These are phyloP conservation scores for Penicillium concentricum DNA, from an alignment of 2,329 filamentous ascomycete species.

Conservation along the genomic window DNA sequence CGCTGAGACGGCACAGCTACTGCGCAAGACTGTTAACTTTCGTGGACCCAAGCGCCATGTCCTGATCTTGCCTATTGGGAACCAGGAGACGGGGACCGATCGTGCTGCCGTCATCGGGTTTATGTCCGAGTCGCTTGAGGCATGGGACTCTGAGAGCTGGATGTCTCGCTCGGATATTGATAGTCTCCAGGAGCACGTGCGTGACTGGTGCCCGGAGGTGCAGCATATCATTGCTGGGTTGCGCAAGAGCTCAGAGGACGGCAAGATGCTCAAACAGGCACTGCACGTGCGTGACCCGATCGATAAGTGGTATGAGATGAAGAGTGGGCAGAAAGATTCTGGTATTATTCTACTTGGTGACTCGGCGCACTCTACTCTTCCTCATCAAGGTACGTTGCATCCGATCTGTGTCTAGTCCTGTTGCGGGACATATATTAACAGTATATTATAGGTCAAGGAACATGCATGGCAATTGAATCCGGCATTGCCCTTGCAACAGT, in stretches of 20 bases:
- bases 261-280: conserved; percentile 36
- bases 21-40: conserved; percentile 38
- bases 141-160: conserved; percentile 39
- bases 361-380: conserved; percentile 36
- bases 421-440: background rate
- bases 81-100: conserved; percentile 31
- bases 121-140: conserved; percentile 38
- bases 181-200: conserved; percentile 33
- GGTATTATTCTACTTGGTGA: conserved; percentile 36
- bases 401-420: background rate
- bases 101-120: conserved; percentile 38
- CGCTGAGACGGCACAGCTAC: conserved; percentile 27
- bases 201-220: conserved; percentile 34
- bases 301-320: conserved; percentile 33
- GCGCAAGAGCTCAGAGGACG: conserved; percentile 30
- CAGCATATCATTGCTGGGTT: conserved; percentile 35
- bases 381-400: conserved; percentile 30
- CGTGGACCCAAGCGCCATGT: conserved; percentile 33
- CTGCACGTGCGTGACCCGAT: conserved; percentile 35
- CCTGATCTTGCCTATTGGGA: conserved; percentile 40
- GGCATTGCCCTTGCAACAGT: conserved; percentile 34
- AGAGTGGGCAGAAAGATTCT: conserved; percentile 20
- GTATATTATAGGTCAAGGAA: conserved; percentile 29
- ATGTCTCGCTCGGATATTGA: conserved; percentile 35
- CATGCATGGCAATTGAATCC: conserved; percentile 37